Evolutionary conservation across 371 early-diverging fungal species (phyloP).

Genomic region (Coemansia sp.): DNA sequence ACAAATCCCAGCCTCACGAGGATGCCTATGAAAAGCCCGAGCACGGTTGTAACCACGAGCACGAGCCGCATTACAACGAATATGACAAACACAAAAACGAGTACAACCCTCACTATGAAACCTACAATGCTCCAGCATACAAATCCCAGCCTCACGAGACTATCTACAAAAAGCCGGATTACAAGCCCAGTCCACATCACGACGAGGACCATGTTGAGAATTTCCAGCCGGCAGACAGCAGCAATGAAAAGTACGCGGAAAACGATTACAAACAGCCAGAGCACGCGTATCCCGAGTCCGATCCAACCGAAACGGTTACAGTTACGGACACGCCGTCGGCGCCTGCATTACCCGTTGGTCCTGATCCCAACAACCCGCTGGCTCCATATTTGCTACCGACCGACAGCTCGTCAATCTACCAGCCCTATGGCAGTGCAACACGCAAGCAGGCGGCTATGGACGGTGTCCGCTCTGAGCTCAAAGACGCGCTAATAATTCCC

Average conservation of each 20-base stretch:
- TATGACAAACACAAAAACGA: background rate
- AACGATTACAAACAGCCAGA: background rate
- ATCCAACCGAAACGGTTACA: background rate
- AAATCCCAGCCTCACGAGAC: background rate
- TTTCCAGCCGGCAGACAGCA: too few relatives aligned
- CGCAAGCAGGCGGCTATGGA: background rate
- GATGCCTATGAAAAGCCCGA: background rate
- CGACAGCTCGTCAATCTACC: background rate
- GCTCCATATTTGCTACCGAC: slow-evolving; percentile 2
- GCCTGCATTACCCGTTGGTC: background rate
- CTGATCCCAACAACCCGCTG: slow-evolving; percentile 6
- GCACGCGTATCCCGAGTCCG: background rate
- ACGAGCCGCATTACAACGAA: too few relatives aligned
- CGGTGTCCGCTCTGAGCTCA: background rate
- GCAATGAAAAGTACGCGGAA: too few relatives aligned
- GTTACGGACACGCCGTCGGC: too few relatives aligned
- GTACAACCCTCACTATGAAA: background rate
- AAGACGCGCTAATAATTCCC: slow-evolving; percentile 16
- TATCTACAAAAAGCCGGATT: background rate
- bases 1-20: background rate
- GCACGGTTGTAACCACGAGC: background rate
- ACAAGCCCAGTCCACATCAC: background rate
- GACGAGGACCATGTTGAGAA: too few relatives aligned
- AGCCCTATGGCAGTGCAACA: background rate
- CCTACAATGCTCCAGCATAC: background rate